Evolutionary conservation across 176 grass and related monocot species (phyloP).

Genomic region (Carex parvula): DNA sequence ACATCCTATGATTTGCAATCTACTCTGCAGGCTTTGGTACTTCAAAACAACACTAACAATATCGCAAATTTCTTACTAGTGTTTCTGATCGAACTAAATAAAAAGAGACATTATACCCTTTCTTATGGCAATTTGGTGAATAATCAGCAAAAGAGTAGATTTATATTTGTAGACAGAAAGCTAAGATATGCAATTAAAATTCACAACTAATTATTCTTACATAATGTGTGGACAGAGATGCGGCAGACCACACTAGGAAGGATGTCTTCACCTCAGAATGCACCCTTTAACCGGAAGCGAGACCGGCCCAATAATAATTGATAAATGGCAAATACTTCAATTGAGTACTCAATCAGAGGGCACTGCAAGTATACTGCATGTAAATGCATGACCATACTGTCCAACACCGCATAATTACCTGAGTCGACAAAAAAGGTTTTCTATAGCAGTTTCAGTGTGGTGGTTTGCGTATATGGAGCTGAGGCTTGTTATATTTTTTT

Average conservation of each 20-base stretch:
- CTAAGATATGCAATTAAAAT: not conserved
- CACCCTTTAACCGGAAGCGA: conserved; percentile 45
- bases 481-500: not conserved
- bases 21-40: not conserved
- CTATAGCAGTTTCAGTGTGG: not conserved
- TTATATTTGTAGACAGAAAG: conserved; percentile 3
- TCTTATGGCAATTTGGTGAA: not conserved
- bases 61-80: not conserved
- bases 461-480: not conserved
- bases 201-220: conserved; percentile 27
- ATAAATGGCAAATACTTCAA: conserved; percentile 9
- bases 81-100: not conserved
- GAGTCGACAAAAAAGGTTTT: not conserved
- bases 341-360: conserved; percentile 1
- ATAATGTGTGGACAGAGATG: conserved; percentile 50
- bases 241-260: conserved; percentile 58
- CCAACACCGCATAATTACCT: not conserved
- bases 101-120: not conserved
- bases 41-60: not conserved
- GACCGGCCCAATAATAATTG: conserved; percentile 31
- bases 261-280: conserved; percentile 57
- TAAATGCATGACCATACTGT: conserved; percentile 11
- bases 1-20: not conserved
- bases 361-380: conserved; percentile 5
- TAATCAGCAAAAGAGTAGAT: not conserved